phyloP scores from a whole-genome alignment of 2,329 filamentous ascomycete genomes.

The Emergomyces orientalis region DNA sequence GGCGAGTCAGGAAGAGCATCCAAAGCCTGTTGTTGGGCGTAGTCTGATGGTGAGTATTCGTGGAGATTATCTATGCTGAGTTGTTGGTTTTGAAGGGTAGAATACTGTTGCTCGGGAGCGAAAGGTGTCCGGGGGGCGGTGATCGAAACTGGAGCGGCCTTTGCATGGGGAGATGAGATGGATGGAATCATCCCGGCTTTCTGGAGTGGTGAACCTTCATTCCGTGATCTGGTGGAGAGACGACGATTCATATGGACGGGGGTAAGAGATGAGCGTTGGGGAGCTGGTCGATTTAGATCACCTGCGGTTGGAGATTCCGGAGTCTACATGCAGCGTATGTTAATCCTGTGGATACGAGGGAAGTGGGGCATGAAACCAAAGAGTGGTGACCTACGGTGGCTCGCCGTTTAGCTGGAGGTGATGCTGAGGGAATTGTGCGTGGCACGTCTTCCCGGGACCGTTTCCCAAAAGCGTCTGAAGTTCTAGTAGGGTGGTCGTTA shows the following conservation, averaged over 20 bases:
- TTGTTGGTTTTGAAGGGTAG: constrained; percentile 23
- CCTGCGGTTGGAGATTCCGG: constrained; percentile 28
- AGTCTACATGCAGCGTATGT: constrained; percentile 34
- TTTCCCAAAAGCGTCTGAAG: constrained; percentile 32
- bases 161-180: constrained; percentile 22
- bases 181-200: background rate
- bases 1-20: constrained; percentile 21
- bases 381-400: constrained; percentile 38
- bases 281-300: constrained; percentile 26
- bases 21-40: constrained; percentile 25
- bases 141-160: constrained; percentile 8
- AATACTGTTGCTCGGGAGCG: constrained; percentile 16
- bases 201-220: constrained; percentile 7
- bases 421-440: constrained; percentile 32
- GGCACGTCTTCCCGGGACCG: constrained; percentile 35
- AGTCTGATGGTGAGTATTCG: constrained; percentile 37
- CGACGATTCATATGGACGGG: constrained; percentile 19
- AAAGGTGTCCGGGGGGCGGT: background rate
- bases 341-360: constrained; percentile 29
- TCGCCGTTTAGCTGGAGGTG: constrained; percentile 35
- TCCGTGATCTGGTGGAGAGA: constrained; percentile 27
- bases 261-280: constrained; percentile 25
- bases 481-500: constrained; percentile 16
- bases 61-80: constrained; percentile 30
- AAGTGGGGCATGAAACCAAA: constrained; percentile 25